Evolutionary conservation across 2,329 filamentous ascomycete genomes (phyloP).

Genomic region (Purpureocillium takamizusanense): DNA sequence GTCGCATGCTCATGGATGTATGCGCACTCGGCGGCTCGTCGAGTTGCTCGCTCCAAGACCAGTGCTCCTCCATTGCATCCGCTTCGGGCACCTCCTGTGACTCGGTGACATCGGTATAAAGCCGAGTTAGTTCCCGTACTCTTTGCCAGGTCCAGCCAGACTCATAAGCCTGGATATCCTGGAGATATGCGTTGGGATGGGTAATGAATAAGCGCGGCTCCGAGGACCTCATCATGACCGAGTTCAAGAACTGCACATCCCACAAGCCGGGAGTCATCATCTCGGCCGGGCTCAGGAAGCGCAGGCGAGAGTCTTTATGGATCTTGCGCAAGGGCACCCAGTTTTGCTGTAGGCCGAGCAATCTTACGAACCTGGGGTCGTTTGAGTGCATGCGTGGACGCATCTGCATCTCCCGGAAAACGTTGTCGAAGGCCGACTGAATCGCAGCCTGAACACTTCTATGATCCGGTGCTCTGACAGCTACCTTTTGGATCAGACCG

Average conservation of each 20-base stretch:
- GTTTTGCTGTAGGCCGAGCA: constrained; percentile 53
- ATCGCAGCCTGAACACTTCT: constrained; percentile 59
- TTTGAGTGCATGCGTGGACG: constrained; percentile 16
- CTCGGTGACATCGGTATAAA: constrained; percentile 37
- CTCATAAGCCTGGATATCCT: constrained; percentile 46
- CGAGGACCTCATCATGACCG: constrained; percentile 64
- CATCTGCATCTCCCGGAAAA: constrained; percentile 38
- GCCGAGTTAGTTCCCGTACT: constrained; percentile 52
- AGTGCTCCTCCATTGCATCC: constrained; percentile 56
- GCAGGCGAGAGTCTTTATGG: constrained; percentile 62
- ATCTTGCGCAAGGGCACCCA: constrained; percentile 74
- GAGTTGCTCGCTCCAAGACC: constrained; percentile 56
- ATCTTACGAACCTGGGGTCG: constrained; percentile 27
- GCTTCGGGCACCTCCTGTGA: constrained; percentile 46
- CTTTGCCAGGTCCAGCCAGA: constrained; percentile 63
- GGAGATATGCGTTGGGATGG: constrained; percentile 64
- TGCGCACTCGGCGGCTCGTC: constrained; percentile 45
- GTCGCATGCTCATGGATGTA: constrained; percentile 32
- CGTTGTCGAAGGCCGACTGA: constrained; percentile 48
- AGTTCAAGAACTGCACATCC: constrained; percentile 61
- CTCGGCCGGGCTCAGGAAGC: constrained; percentile 61
- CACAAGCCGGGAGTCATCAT: constrained; percentile 66
- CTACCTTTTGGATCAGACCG: constrained; percentile 58
- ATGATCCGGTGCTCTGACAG: constrained; percentile 54
- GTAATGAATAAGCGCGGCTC: constrained; percentile 66